Evolutionary conservation across 768 basidiomycete genomes (phyloP), one percentile per base, ranked within the genome.

Genomic region (Lepiota venenata): DNA sequence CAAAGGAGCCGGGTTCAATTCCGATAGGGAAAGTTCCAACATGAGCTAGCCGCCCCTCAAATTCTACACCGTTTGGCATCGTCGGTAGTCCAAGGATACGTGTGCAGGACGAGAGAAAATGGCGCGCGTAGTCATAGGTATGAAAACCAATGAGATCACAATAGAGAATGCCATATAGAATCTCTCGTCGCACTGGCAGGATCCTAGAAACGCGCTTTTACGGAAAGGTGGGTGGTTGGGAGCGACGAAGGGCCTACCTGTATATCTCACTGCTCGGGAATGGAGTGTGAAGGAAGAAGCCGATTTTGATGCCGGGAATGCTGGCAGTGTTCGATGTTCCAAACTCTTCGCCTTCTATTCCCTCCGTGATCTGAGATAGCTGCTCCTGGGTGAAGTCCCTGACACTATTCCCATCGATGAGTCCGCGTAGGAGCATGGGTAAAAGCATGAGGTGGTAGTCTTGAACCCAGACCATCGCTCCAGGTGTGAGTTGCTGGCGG

Each of bases 21-120:
- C 97, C 97, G 64, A 99, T 98, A 15, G 97, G 97, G 79, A 96
- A 99, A 1, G 97, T 99, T 42, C 97, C 97, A 59, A 99, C 96
- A 61, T 97, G 93, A 18, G 93, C 94, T 55, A 97, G 82, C 35
- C 94, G 87, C 38, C 96, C 94, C 65, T 93, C 91, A 62, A 97
- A 94, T 66, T 97, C 92, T 60, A 98, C 92, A 41, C 96, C 93
- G 66, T 98, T 98, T 2, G 97, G 97, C 90, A 97, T 93, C 1
- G 97, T 98, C 12, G 93, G 87, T 29, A 98, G 80, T 32, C 88
- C 89, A 37, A 99, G 84, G 60, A 99, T 96, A 42, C 97, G 89
- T 2, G 97, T 98, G 71, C 95, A 98, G 40, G 93, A 96, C 7
- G 96, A 98, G 46, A 99, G 80, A 84, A 99, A 99, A 71, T 99